These are phyloP conservation scores for Thielaviopsis euricoi DNA, from an alignment of 2,329 filamentous ascomycete genomes.

Conservation along the genomic window DNA sequence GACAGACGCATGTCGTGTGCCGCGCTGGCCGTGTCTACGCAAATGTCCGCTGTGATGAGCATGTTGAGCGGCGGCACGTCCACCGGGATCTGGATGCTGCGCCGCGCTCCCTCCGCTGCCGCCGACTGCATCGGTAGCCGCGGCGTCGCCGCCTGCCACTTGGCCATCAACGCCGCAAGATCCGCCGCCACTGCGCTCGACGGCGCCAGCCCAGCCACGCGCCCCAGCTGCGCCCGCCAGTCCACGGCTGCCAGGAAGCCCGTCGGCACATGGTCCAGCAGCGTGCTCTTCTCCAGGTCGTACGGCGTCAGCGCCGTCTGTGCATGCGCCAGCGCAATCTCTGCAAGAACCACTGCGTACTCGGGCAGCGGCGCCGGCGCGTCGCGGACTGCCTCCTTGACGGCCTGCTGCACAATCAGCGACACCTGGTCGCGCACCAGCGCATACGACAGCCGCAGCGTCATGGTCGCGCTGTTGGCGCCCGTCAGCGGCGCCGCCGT, in stretches of 20 bases:
- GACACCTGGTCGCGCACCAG: conserved; percentile 61
- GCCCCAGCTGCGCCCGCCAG: conserved; percentile 6
- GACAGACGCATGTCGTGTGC: conserved; percentile 16
- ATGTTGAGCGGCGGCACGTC: conserved; percentile 73
- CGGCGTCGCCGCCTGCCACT: conserved; percentile 21
- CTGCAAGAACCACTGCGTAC: conserved; percentile 31
- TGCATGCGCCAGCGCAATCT: conserved; percentile 28
- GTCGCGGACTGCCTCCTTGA: conserved; percentile 23
- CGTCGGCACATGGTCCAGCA: conserved; percentile 25
- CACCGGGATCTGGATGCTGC: conserved; percentile 69
- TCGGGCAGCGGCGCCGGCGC: conserved; percentile 22
- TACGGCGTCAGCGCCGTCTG: conserved; percentile 27
- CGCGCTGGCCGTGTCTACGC: conserved; percentile 23
- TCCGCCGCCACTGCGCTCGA: conserved; percentile 3
- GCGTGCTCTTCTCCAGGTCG: conserved; percentile 38
- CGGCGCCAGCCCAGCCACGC: background rate
- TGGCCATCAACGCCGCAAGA: conserved; percentile 20
- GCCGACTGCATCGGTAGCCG: background rate
- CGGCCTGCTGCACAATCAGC: conserved; percentile 26
- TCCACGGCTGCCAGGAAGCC: conserved; percentile 13
- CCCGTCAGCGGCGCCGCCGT: conserved; percentile 21
- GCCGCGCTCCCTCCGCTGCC: background rate
- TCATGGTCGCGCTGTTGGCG: conserved; percentile 29
- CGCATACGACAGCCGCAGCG: conserved; percentile 59
- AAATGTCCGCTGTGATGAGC: conserved; percentile 62